phyloP scores from a whole-genome alignment of 1,284 basidiomycete species.

The Volvariella surrecta region DNA sequence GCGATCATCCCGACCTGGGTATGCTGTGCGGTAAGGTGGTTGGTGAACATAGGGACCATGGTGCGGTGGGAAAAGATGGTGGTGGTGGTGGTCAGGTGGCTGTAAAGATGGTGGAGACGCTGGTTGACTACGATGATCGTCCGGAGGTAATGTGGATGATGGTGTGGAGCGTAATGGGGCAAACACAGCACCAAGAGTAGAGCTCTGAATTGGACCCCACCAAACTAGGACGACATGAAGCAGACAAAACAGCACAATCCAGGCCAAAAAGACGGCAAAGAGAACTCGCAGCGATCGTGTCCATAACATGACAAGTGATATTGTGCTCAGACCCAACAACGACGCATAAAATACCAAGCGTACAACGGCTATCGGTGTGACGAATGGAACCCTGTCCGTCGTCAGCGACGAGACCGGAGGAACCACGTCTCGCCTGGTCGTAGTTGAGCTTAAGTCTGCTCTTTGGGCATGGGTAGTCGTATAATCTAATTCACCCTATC shows the following conservation, averaged over 20 bases:
- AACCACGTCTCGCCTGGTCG: too few relatives aligned
- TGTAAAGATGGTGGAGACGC: constrained; percentile 4
- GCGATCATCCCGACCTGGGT: constrained; percentile 32
- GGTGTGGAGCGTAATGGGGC: constrained; percentile 29
- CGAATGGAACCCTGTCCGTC: neutral
- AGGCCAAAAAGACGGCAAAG: constrained; percentile 61
- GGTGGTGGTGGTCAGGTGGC: constrained; percentile 10
- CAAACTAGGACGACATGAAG: constrained; percentile 40
- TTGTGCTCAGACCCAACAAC: constrained; percentile 46
- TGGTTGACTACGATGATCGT: constrained; percentile 17
- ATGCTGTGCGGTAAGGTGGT: constrained; percentile 43
- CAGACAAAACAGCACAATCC: constrained; percentile 49
- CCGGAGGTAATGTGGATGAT: constrained; percentile 8
- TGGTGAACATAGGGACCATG: constrained; percentile 55
- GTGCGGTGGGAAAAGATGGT: constrained; percentile 32
- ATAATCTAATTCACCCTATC: constrained; percentile 63
- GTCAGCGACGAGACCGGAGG: too few relatives aligned
- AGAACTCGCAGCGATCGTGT: constrained; percentile 38
- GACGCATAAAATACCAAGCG: constrained; percentile 25
- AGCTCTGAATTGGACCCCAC: constrained; percentile 44
- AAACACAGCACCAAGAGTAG: constrained; percentile 45
- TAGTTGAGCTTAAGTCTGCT: constrained; percentile 21
- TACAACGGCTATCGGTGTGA: neutral
- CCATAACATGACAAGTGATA: constrained; percentile 55
- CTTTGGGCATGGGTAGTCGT: constrained; percentile 39